These are phyloP conservation scores for Cystofilobasidium ferigula DNA, from an alignment of 768 basidiomycete species.

Conservation along the genomic window DNA sequence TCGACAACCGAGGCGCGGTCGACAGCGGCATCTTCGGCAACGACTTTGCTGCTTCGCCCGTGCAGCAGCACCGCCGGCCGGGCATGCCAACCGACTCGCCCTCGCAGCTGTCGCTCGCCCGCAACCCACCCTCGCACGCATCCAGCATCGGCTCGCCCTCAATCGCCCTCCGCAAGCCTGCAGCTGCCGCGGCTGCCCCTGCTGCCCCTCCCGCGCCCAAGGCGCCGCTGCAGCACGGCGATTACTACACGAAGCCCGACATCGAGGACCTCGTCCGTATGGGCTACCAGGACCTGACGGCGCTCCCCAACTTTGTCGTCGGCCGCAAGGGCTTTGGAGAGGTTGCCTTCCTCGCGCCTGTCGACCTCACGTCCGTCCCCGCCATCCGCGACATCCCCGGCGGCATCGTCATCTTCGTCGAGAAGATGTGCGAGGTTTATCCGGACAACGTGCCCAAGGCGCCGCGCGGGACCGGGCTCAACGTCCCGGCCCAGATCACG, in stretches of 20 bases:
- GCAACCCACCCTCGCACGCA: background rate
- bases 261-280: slow-evolving; percentile 58
- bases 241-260: slow-evolving; percentile 82
- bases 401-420: slow-evolving; percentile 74
- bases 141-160: background rate
- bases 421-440: slow-evolving; percentile 76
- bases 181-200: slow-evolving; percentile 33
- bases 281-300: slow-evolving; percentile 60
- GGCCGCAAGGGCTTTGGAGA: slow-evolving; percentile 87
- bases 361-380: slow-evolving; percentile 71
- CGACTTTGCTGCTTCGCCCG: slow-evolving; percentile 15
- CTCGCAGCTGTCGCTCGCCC: background rate
- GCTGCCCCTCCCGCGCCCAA: slow-evolving; percentile 31
- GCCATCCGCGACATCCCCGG: slow-evolving; percentile 73
- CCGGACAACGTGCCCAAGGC: slow-evolving; percentile 85
- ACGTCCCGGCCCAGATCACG: slow-evolving; percentile 68
- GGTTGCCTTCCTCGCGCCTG: slow-evolving; percentile 63
- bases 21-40: slow-evolving; percentile 13
- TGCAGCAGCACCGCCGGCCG: slow-evolving; percentile 12
- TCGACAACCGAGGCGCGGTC: slow-evolving; percentile 13
- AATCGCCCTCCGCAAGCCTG: slow-evolving; percentile 12
- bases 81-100: background rate
- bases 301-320: slow-evolving; percentile 66
- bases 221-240: slow-evolving; percentile 55
- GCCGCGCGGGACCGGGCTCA: slow-evolving; percentile 69